These are phyloP conservation scores for Exophiala xenobiotica DNA, from an alignment of 2,329 filamentous ascomycete species.

Conservation along the genomic window DNA sequence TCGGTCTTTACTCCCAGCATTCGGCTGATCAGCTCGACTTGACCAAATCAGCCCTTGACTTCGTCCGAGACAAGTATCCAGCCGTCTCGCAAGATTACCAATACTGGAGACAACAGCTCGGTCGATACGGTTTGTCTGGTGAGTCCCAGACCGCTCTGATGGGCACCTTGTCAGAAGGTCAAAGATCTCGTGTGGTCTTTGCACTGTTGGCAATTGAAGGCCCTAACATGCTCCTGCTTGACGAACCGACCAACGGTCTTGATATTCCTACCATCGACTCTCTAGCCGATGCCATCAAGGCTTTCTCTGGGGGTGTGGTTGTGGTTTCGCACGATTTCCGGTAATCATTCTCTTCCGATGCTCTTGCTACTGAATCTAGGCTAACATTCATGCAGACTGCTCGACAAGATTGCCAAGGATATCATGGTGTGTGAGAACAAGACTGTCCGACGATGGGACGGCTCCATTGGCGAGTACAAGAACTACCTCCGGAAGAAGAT, in stretches of 20 bases:
- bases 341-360: slow-evolving; percentile 55
- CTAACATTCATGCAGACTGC: slow-evolving; percentile 59
- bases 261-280: slow-evolving; percentile 99
- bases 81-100: slow-evolving; percentile 94
- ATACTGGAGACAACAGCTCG: slow-evolving; percentile 98
- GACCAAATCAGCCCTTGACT: slow-evolving; percentile 96
- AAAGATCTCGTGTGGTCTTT: slow-evolving; percentile 98
- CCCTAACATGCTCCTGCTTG: slow-evolving; percentile 96
- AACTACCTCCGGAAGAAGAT: slow-evolving; percentile 99
- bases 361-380: slow-evolving; percentile 4
- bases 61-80: slow-evolving; percentile 92
- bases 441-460: slow-evolving; percentile 86
- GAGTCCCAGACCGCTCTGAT: slow-evolving; percentile 95
- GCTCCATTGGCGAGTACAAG: slow-evolving; percentile 93
- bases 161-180: slow-evolving; percentile 95
- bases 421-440: slow-evolving; percentile 99
- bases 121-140: slow-evolving; percentile 87
- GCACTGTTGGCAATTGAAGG: slow-evolving; percentile 90
- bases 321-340: slow-evolving; percentile 99
- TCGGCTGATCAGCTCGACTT: slow-evolving; percentile 97
- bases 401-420: slow-evolving; percentile 99
- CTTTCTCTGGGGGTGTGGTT: slow-evolving; percentile 92
- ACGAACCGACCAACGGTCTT: slow-evolving; percentile 98
- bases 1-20: slow-evolving; percentile 97
- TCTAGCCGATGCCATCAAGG: slow-evolving; percentile 95